Percentiles rank a stretch among this genome's conserved stretches.
Conservation (phyloP, 139 green algal genomes). For the Haematococcus lacustris region DNA sequence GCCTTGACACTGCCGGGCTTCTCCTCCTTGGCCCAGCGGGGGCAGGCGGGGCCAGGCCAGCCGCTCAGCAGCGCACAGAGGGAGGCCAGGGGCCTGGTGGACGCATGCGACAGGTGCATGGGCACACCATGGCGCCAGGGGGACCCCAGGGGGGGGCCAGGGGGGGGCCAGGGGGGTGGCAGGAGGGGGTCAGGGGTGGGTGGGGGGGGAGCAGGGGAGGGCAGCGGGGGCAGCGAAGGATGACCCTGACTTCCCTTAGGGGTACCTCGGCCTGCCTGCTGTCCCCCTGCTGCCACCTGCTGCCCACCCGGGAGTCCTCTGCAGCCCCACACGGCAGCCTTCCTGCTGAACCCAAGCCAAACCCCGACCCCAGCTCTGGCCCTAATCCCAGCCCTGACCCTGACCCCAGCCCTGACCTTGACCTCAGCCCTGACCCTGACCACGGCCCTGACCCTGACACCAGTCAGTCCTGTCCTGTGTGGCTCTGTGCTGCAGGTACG, state of each 20-base stretch:
- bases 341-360: neutral
- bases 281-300: slow-evolving; percentile 5
- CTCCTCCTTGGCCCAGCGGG: neutral
- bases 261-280: slow-evolving; percentile 2
- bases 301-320: neutral
- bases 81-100: slow-evolving; percentile 11
- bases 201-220: neutral
- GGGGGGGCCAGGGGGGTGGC: neutral
- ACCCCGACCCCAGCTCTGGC: too few species aligned
- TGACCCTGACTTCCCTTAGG: neutral
- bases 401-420: too few species aligned
- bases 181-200: neutral
- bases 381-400: too few species aligned
- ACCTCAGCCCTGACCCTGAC: too few species aligned
- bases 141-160: neutral
- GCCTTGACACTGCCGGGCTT: slow-evolving; percentile 5
- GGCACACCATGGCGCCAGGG: neutral
- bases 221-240: neutral
- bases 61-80: neutral
- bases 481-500: slow-evolving; percentile 4
- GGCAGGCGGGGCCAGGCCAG: neutral
- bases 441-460: too few species aligned
- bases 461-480: neutral
- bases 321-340: neutral
- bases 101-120: slow-evolving; percentile 10